These are phyloP conservation scores for Guadua angustifolia DNA, from an alignment of 176 grass and related monocot genomes.

Conservation along the genomic window DNA sequence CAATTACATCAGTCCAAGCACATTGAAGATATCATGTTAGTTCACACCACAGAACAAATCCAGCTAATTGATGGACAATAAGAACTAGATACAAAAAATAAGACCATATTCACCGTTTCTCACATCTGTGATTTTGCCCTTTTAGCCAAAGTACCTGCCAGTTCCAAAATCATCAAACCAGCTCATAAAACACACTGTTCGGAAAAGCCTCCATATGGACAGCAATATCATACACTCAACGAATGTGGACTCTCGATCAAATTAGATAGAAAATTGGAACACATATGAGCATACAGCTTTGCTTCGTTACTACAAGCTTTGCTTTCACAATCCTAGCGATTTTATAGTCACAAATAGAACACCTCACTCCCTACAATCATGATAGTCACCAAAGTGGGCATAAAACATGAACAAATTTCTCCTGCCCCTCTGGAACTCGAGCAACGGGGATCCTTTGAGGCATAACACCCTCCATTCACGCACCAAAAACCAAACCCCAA, in stretches of 20 bases:
- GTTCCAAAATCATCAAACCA: slow-evolving; percentile 26
- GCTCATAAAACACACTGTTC: not conserved
- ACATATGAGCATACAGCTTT: slow-evolving; percentile 19
- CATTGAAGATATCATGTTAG: not conserved
- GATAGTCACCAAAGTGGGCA: not conserved
- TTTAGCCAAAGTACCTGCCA: not conserved
- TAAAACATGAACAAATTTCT: not conserved
- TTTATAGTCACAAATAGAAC: not conserved
- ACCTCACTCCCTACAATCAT: not conserved
- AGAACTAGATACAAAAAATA: not conserved
- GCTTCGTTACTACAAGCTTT: no score
- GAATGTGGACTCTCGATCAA: slow-evolving; percentile 9
- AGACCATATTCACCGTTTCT: slow-evolving; percentile 2
- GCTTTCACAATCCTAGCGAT: not conserved
- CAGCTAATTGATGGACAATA: not conserved
- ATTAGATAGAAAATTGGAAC: slow-evolving; percentile 8
- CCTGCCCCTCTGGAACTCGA: not conserved
- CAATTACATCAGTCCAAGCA: no score
- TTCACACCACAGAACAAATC: not conserved
- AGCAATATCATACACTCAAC: not conserved
- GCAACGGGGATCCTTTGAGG: not conserved
- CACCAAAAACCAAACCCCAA: not conserved
- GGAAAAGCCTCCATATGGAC: not conserved
- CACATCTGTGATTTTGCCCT: not conserved
- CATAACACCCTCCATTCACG: not conserved